These are phyloP conservation scores for Aspergillus neotritici DNA, from an alignment of 2,329 filamentous ascomycete species.

Conservation along the genomic window DNA sequence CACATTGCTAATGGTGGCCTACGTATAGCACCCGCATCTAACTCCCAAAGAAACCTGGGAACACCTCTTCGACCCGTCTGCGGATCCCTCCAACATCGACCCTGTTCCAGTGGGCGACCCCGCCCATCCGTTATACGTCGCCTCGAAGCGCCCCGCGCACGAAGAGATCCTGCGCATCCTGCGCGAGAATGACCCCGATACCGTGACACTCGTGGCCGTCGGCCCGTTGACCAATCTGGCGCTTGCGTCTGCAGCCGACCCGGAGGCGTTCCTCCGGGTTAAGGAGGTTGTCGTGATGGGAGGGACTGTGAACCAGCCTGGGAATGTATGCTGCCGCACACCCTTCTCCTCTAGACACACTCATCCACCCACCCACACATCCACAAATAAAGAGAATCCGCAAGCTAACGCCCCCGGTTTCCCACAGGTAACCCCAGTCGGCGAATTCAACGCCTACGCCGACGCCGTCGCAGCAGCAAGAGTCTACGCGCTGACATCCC, in stretches of 20 bases:
- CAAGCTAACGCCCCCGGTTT: not conserved
- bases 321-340: conserved; percentile 60
- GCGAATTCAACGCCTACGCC: conserved; percentile 94
- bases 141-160: conserved; percentile 68
- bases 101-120: conserved; percentile 33
- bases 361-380: not conserved
- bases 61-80: conserved; percentile 55
- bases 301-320: conserved; percentile 69
- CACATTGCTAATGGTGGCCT: conserved; percentile 5
- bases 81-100: conserved; percentile 44
- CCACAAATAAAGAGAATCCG: not conserved
- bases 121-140: conserved; percentile 58
- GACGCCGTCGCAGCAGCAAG: conserved; percentile 73
- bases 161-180: conserved; percentile 86
- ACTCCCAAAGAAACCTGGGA: conserved; percentile 70
- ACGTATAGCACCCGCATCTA: conserved; percentile 61
- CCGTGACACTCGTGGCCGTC: conserved; percentile 82
- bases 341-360: not conserved
- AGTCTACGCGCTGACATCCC: conserved; percentile 71
- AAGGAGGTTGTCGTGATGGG: conserved; percentile 97
- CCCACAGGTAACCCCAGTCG: conserved; percentile 60
- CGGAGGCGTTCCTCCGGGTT: conserved; percentile 78
- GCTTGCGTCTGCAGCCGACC: conserved; percentile 78
- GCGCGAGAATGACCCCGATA: conserved; percentile 71
- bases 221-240: conserved; percentile 94